Evolutionary conservation across 345 rosid genomes (phyloP).

Genomic region (Moricandia moricandioides): DNA sequence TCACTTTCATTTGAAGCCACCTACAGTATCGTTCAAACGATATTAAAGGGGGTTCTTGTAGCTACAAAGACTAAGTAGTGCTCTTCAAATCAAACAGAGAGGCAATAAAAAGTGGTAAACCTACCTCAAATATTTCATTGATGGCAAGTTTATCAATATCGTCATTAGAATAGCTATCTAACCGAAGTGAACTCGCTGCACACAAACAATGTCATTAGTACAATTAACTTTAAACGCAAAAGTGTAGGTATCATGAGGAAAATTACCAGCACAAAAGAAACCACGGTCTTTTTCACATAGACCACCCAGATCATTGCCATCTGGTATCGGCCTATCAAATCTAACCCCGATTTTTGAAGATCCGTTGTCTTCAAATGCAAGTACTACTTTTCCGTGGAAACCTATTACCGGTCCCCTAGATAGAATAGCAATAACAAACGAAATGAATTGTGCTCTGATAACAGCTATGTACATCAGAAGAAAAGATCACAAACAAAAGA

Average conservation of each 20-base stretch:
- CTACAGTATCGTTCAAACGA: conserved; percentile 38
- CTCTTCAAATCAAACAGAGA: background rate
- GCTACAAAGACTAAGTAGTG: background rate
- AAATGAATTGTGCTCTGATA: background rate
- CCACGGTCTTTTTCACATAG: conserved; percentile 83
- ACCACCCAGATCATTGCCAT: conserved; percentile 93
- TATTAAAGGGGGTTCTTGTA: background rate
- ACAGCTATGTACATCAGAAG: background rate
- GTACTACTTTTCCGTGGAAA: conserved; percentile 81
- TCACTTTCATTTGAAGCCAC: conserved; percentile 69
- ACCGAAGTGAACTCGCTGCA: conserved; percentile 75
- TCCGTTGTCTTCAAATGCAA: conserved; percentile 84
- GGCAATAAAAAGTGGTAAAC: conserved; percentile 14
- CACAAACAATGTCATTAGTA: background rate
- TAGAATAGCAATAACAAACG: background rate
- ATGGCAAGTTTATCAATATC: conserved; percentile 71
- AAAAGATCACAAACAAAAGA: conserved; percentile 9
- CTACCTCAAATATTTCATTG: conserved; percentile 84
- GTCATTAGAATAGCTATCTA: conserved; percentile 70
- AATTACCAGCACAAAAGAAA: conserved; percentile 80
- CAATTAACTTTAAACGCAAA: background rate
- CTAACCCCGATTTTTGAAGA: conserved; percentile 89
- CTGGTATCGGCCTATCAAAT: conserved; percentile 73
- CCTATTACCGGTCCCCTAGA: conserved; percentile 77
- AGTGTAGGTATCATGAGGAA: background rate